These are phyloP conservation scores for Malus orientalis DNA, from an alignment of 306 rosid genomes.

Conservation along the genomic window DNA sequence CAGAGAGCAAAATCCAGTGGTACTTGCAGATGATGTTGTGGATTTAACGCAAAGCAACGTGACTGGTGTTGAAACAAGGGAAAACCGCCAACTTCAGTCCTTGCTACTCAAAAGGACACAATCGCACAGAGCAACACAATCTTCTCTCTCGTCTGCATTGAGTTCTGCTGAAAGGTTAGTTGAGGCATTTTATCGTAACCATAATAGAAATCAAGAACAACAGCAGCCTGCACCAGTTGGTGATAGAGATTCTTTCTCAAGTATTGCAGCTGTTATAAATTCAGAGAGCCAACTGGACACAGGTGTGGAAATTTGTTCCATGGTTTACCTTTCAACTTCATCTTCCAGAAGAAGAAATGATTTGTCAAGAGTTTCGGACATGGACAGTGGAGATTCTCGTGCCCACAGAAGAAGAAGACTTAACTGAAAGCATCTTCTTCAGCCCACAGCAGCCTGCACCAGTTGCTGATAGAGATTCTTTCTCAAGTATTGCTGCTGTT, in stretches of 20 bases:
- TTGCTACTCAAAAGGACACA: conserved; percentile 50
- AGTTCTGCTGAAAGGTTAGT: conserved; percentile 35
- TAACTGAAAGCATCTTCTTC: conserved; percentile 30
- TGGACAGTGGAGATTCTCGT: conserved; percentile 91
- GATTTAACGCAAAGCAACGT: conserved; percentile 43
- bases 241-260: conserved; percentile 85
- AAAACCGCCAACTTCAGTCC: conserved; percentile 43
- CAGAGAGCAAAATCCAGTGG: conserved; percentile 51
- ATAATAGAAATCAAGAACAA: conserved; percentile 61
- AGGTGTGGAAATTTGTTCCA: conserved; percentile 76
- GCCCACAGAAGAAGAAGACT: conserved; percentile 77
- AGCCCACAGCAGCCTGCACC: conserved; percentile 20
- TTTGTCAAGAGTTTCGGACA: conserved; percentile 65
- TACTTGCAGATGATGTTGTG: conserved; percentile 44
- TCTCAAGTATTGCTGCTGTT: conserved; percentile 84
- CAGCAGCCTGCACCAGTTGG: conserved; percentile 57
- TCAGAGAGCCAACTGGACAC: conserved; percentile 89
- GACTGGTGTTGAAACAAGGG: conserved; percentile 40
- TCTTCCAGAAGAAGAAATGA: conserved; percentile 84
- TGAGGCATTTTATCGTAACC: conserved; percentile 49
- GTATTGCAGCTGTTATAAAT: conserved; percentile 81
- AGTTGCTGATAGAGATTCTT: conserved; percentile 84
- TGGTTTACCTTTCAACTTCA: conserved; percentile 82
- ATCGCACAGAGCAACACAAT: conserved; percentile 44
- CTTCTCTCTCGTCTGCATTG: conserved; percentile 54